Evolutionary conservation across 805 yeast genomes (phyloP), one percentile per base, ranked within the genome.

Genomic region (Vanderwaltozyma verrucispora): DNA sequence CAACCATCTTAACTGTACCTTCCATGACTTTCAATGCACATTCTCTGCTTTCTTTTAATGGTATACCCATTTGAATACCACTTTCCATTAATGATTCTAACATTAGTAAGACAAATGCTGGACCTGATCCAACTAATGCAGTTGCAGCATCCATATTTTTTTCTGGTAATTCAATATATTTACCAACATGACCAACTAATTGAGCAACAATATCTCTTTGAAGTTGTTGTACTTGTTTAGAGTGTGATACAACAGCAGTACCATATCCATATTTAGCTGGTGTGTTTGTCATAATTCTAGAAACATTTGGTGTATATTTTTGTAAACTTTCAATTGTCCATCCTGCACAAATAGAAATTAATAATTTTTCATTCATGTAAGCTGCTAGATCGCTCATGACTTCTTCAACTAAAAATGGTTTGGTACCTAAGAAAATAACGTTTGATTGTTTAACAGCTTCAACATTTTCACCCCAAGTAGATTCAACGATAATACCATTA

Each of bases 271-370:
- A 84, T 58, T 80, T 79, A 15, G 95, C 94, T 3, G 99, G 96
- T 0, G 98, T 92, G 64, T 89, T 92, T 32, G 99, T 89, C 95
- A 94, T 88, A n/a, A 94, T 94, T 45, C 95, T 73, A 17, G 94
- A 84, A 24, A 89, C 77, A 41, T 68, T 64, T 35, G 56, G 41
- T 9, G 83, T 66, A 50, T 75, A 71, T 1, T 57, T 51, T 15
- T 56, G 44, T 48, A 87, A 68, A 55, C 82, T 83, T 15, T 67
- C 76, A 43, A 88, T 77, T 14, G 95, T 84, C 74, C 86, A 82
- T 12, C 99, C 99, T 3, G 98, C 97, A 49, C 87, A 75, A 44
- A 92, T 65, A 4, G 95, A 84, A 39, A 89, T 78, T 20, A 89
- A 56, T 43, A 86, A 61, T 41, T 79, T 70, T 28, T 69, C 76